A percentile compares a stretch with the other conserved stretches of the same genome.
phyloP scores from a whole-genome alignment of 306 rosid genomes.

The Rubus idaeus region DNA sequence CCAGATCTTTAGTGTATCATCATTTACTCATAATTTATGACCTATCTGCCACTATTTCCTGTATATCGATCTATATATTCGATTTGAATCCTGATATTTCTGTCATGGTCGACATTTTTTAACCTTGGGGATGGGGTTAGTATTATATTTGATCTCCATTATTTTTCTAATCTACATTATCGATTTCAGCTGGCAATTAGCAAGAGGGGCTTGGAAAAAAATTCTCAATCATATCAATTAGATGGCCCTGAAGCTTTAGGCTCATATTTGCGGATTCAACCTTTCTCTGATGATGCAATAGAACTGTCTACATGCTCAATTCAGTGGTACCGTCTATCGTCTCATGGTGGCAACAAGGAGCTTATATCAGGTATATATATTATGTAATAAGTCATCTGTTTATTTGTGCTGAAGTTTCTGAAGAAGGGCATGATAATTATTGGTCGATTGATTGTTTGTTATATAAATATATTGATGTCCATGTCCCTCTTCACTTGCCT shows the following conservation, averaged over 20 bases:
- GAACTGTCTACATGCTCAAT: constrained; percentile 62
- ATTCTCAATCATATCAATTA: constrained; percentile 50
- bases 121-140: not conserved
- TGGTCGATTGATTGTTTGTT: not conserved
- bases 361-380: constrained; percentile 63
- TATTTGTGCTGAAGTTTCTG: not conserved
- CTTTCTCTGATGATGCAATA: constrained; percentile 59
- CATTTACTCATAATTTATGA: not conserved
- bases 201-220: constrained; percentile 56
- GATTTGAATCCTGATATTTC: not conserved
- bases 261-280: constrained; percentile 67
- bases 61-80: not conserved
- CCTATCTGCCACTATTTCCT: not conserved
- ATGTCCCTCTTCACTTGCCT: not conserved
- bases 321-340: constrained; percentile 75
- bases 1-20: not conserved
- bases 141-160: not conserved
- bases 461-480: not conserved
- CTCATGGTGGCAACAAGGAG: constrained; percentile 71
- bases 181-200: constrained; percentile 57
- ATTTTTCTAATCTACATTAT: constrained; percentile 18
- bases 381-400: not conserved
- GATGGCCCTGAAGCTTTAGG: constrained; percentile 84
- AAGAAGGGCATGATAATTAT: no score
- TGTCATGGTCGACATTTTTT: not conserved